A percentile compares a stretch with the other conserved stretches of the same genome.
phyloP scores from a whole-genome alignment of 495 filamentous ascomycete species.

The Barbatosphaeria neglecta region DNA sequence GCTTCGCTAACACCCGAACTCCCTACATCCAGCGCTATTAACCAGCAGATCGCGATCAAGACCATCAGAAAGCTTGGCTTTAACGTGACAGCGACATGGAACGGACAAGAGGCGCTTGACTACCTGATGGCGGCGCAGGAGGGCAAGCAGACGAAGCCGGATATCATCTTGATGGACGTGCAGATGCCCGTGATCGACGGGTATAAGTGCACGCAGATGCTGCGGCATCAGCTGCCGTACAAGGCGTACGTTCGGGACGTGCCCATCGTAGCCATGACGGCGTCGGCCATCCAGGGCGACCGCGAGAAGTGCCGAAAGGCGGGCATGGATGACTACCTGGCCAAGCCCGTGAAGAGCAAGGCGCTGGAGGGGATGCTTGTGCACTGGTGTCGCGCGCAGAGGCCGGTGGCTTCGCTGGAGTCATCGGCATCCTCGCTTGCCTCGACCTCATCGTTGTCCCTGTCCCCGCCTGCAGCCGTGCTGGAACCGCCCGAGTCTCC shows the following conservation, averaged over 20 bases:
- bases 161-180: conserved; percentile 83
- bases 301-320: conserved; percentile 62
- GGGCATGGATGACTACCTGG: conserved; percentile 78
- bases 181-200: conserved; percentile 79
- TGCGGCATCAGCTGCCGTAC: conserved; percentile 50
- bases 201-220: conserved; percentile 60
- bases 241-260: conserved; percentile 39
- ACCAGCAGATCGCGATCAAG: conserved; percentile 66
- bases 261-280: conserved; percentile 74
- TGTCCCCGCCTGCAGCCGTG: not conserved
- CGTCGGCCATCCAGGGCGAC: conserved; percentile 71
- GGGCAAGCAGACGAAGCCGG: conserved; percentile 37
- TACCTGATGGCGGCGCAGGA: conserved; percentile 35
- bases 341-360: conserved; percentile 62
- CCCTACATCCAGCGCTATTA: conserved; percentile 38
- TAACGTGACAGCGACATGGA: conserved; percentile 55
- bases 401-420: conserved; percentile 7
- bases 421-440: not conserved
- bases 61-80: conserved; percentile 70
- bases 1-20: not conserved
- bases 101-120: conserved; percentile 66
- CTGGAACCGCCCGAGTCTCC: conserved; percentile 21
- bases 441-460: not conserved
- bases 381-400: conserved; percentile 31
- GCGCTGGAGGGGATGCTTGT: conserved; percentile 62